Conservation (phyloP, 2,329 filamentous ascomycete species). For the Xylariales sp. region DNA sequence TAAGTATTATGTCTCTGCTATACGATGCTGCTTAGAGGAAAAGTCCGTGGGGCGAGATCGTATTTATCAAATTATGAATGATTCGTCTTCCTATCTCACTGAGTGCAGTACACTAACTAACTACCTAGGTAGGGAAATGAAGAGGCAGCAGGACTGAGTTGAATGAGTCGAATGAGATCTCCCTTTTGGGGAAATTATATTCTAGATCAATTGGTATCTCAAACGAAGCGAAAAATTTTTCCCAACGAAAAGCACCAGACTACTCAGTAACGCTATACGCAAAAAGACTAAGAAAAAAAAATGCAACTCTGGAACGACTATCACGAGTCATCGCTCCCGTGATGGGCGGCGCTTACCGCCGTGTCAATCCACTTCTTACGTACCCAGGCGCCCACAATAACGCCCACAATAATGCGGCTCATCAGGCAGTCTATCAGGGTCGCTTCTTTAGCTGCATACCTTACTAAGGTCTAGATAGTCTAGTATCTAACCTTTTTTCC, state of each 20-base stretch:
- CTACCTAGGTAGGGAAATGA: too few species aligned
- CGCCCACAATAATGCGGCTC: neutral
- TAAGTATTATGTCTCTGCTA: neutral
- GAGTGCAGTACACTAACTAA: too few species aligned
- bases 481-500: neutral
- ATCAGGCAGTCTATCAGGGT: conserved; percentile 8
- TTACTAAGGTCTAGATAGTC: conserved; percentile 1
- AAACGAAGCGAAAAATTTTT: neutral
- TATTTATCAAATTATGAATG: neutral
- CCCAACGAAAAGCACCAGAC: neutral
- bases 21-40: neutral
- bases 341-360: conserved; percentile 15
- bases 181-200: too few species aligned
- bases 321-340: conserved; percentile 30
- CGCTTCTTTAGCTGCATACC: conserved; percentile 5
- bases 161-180: neutral
- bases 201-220: neutral
- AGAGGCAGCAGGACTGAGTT: neutral
- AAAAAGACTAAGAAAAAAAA: neutral
- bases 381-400: conserved; percentile 1
- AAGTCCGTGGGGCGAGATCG: neutral
- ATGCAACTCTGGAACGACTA: neutral
- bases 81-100: neutral
- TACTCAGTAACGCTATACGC: neutral
- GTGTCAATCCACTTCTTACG: conserved; percentile 16